Conservation (phyloP, 2,329 filamentous ascomycete species). For the Gnomoniopsis smithogilvyi region DNA sequence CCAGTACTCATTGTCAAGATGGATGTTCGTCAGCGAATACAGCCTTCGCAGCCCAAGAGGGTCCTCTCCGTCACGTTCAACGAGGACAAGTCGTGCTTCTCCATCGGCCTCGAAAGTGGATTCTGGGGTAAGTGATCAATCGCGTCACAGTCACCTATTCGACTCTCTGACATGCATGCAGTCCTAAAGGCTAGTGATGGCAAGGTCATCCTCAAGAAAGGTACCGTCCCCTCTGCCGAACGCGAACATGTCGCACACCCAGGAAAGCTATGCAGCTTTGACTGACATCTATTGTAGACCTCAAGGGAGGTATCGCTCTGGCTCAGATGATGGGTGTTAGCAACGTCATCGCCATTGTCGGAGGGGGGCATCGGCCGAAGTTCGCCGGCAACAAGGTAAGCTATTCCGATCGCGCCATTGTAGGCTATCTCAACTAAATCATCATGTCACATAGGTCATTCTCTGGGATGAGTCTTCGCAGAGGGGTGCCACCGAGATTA, state of each 20-base stretch:
- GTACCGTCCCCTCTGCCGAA: not conserved
- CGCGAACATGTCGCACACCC: not conserved
- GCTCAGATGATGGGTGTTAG: conserved; percentile 84
- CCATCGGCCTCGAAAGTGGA: conserved; percentile 80
- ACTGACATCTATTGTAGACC: conserved; percentile 46
- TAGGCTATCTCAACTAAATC: not conserved
- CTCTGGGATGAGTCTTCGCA: conserved; percentile 89
- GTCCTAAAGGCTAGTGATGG: conserved; percentile 73
- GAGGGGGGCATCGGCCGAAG: conserved; percentile 80
- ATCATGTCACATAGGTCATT: conserved; percentile 55
- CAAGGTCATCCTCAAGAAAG: conserved; percentile 55
- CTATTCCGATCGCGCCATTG: not conserved
- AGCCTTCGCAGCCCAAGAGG: conserved; percentile 68
- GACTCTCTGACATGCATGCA: conserved; percentile 34
- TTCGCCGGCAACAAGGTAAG: conserved; percentile 80
- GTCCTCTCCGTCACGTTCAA: conserved; percentile 88
- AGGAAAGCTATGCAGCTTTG: not conserved
- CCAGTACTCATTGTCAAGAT: conserved; percentile 46
- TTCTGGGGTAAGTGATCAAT: conserved; percentile 66
- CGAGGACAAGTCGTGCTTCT: conserved; percentile 77
- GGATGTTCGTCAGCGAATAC: conserved; percentile 87
- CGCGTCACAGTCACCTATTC: not conserved
- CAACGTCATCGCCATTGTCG: conserved; percentile 85
- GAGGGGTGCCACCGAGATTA: conserved; percentile 70
- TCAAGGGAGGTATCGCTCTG: conserved; percentile 77